A percentile compares a stretch with the other conserved stretches of the same genome.
Conservation (phyloP, 345 rosid genomes). For the Tarenaya hassleriana region DNA sequence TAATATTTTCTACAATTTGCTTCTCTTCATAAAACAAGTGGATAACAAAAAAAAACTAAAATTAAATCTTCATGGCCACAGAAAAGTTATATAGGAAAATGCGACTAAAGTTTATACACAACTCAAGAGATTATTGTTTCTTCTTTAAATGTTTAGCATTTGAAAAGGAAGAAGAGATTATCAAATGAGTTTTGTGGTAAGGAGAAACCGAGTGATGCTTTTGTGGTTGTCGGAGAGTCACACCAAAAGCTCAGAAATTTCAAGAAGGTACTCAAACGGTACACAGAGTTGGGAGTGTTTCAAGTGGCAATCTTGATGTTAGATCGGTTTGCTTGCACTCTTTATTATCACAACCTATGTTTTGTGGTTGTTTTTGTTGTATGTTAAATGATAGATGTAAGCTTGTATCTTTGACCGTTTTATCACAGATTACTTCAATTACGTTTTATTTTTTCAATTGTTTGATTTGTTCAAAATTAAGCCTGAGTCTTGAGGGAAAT, state of each 20-base stretch:
- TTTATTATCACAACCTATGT: slow-evolving; percentile 10
- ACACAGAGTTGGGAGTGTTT: slow-evolving; percentile 56
- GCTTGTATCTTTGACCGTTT: no score
- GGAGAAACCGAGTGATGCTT: slow-evolving; percentile 76
- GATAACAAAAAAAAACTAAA: no score
- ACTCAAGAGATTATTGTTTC: slow-evolving; percentile 19
- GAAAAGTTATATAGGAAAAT: no score
- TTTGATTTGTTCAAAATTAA: no score
- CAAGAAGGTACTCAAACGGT: slow-evolving; percentile 72
- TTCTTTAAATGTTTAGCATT: slow-evolving; percentile 52
- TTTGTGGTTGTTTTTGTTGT: no score
- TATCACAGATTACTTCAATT: no score
- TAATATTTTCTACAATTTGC: no score
- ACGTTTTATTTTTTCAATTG: no score
- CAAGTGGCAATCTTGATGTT: slow-evolving; percentile 73
- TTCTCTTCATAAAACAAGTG: no score
- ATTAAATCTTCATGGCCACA: no score
- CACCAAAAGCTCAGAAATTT: slow-evolving; percentile 76
- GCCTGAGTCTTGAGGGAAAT: no score
- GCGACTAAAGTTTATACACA: slow-evolving; percentile 9
- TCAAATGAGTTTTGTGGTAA: slow-evolving; percentile 68
- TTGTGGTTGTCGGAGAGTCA: slow-evolving; percentile 73
- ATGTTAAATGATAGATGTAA: no score
- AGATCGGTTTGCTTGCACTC: slow-evolving; percentile 23
- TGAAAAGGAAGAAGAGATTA: slow-evolving; percentile 71